Base-by-base conservation (phyloP, 257 asterid genomes). In the Marsdenia floribunda region DNA sequence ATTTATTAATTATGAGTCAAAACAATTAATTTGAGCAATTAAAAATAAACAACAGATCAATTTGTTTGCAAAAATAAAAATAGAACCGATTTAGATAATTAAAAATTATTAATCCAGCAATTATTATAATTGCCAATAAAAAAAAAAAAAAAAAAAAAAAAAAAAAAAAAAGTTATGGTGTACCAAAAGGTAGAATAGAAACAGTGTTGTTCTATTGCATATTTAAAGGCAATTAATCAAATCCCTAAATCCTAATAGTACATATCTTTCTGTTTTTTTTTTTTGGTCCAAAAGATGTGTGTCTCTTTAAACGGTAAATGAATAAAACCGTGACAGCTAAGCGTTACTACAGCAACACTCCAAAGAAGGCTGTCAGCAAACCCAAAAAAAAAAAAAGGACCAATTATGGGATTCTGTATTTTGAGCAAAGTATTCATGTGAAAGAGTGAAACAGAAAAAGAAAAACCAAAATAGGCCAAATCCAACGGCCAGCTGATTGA, bases 401-500 rank as follows among this genome's bases (percentile, higher is more conserved):
- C 59, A 53, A 53, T 53, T 38, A 38, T 38, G 42, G 59, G 60
- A 22, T 54, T 19, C 63, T 59, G 66, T 26, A 59, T 59, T 59
- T 12, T 47, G 16, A 24, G 66, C 38, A 9, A 24, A 10, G 21
- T 14, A 60, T 26, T 5, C 46, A 12, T 53, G 59, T 18, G 59
- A 19, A 29, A 29, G 2, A 29, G 24, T 26, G 26, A 15, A 29
- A 4, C 64, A 10, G 15, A 54, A 54, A 11, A 0, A 54, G 5
- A 50, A 12, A 50, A 37, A 63, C 49, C 14, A 33, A 49, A 19
- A 37, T 40, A 77, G 61, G 15, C 67, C 21, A 38, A 19, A 65
- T 65, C 70, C 52, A 55, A 61, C 66, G 49, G 79, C 33, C 49
- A 8, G 13, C 26, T 44, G 63, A 71, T 44, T 49, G 68, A n/a